phyloP scores from a whole-genome alignment of 2,329 filamentous ascomycete genomes.

The Calonectria leucothoes region DNA sequence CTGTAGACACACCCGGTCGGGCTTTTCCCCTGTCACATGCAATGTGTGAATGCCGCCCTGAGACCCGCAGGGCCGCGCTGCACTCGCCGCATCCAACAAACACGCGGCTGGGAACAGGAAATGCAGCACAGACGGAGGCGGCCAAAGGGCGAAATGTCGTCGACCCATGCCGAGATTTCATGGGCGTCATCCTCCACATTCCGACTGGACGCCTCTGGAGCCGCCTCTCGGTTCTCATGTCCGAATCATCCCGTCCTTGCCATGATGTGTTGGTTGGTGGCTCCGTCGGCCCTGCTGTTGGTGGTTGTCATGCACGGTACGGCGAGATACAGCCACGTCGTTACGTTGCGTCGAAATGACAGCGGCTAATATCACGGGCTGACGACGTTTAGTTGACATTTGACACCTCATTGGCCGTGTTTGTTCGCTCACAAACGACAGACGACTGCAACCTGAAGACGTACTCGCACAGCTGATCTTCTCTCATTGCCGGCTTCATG shows the following conservation, averaged over 20 bases:
- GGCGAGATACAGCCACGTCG: conserved; percentile 1
- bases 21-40: conserved; percentile 4
- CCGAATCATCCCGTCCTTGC: conserved; percentile 28
- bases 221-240: conserved; percentile 18
- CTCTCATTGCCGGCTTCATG: neutral
- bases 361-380: neutral
- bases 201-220: conserved; percentile 18
- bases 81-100: conserved; percentile 1
- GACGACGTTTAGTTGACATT: neutral
- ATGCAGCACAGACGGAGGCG: neutral
- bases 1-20: neutral
- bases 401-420: neutral
- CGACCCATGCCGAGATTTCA: conserved; percentile 1
- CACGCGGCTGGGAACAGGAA: neutral
- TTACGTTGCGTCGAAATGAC: conserved; percentile 3
- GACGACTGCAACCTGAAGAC: neutral
- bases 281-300: conserved; percentile 17
- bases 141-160: neutral
- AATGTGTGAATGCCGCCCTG: neutral
- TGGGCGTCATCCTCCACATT: conserved; percentile 12
- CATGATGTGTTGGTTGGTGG: conserved; percentile 26
- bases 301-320: neutral
- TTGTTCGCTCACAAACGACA: neutral
- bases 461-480: neutral
- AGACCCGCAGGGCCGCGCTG: conserved; percentile 12